Percentiles rank a stretch among this genome's conserved stretches.
These are phyloP conservation scores for Dendrobium huoshanense DNA, from an alignment of 106 monocot genomes.

Conservation along the genomic window DNA sequence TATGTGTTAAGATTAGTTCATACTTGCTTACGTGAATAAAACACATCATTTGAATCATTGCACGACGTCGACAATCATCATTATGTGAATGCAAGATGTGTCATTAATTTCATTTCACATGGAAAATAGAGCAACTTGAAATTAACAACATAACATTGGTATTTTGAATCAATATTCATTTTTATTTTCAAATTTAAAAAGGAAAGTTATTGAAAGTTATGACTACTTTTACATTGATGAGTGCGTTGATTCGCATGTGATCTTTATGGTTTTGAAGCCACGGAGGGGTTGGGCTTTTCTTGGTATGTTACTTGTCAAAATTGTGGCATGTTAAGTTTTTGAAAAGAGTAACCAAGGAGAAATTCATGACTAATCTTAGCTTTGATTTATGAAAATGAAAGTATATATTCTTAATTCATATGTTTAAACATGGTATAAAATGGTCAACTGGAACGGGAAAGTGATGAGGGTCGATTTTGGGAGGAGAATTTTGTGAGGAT, in stretches of 20 bases:
- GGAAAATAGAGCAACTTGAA: background rate
- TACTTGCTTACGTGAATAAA: background rate
- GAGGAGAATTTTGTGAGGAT: background rate
- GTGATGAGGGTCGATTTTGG: background rate
- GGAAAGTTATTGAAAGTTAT: background rate
- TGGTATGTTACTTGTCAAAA: background rate
- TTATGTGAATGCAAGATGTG: background rate
- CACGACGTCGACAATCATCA: background rate
- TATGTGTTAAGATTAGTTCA: background rate
- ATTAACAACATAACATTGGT: background rate
- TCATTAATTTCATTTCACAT: background rate
- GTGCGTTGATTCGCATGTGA: background rate
- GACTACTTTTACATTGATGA: background rate
- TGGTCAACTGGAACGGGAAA: background rate
- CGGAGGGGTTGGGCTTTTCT: background rate
- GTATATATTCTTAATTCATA: background rate
- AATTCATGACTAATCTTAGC: background rate
- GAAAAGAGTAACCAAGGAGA: background rate
- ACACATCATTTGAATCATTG: background rate
- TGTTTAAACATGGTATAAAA: background rate
- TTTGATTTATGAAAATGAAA: background rate
- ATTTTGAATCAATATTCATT: background rate
- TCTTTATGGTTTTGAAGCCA: background rate
- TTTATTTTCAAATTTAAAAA: background rate
- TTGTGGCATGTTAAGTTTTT: background rate